Percentiles rank a stretch among this genome's conserved stretches.
phyloP scores from a whole-genome alignment of 176 grass and related monocot genomes.

The Juncus inflexus region DNA sequence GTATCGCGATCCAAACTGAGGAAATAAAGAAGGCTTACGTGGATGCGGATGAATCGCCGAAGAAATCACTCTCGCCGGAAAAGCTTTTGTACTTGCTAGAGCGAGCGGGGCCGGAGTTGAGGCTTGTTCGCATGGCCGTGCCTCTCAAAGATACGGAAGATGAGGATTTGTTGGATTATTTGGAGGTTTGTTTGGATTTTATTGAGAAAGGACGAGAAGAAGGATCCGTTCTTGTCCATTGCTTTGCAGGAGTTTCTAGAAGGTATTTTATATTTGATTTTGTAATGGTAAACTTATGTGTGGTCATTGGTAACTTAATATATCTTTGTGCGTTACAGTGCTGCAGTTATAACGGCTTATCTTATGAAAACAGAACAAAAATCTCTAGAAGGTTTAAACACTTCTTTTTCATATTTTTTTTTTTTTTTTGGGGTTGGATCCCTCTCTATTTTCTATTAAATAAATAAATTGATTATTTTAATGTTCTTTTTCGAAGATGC shows the following conservation, averaged over 20 bases:
- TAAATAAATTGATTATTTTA: constrained; percentile 9
- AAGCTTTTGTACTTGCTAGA: constrained; percentile 53
- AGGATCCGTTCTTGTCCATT: constrained; percentile 70
- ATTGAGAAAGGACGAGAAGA: constrained; percentile 56
- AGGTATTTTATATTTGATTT: constrained; percentile 38
- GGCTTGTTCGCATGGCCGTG: constrained; percentile 73
- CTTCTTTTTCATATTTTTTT: constrained; percentile 10
- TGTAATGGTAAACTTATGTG: background rate
- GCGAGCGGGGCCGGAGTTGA: constrained; percentile 52
- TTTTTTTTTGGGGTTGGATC: background rate
- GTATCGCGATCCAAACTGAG: constrained; percentile 36
- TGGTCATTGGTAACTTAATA: background rate
- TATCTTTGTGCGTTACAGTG: constrained; percentile 45
- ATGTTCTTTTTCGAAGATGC: constrained; percentile 59
- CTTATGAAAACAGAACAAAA: constrained; percentile 87
- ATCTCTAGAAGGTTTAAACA: constrained; percentile 65
- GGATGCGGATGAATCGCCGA: constrained; percentile 35
- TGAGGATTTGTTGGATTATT: constrained; percentile 74
- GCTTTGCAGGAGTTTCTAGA: constrained; percentile 79
- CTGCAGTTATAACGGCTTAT: constrained; percentile 66
- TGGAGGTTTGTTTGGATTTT: constrained; percentile 66
- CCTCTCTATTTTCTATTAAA: background rate
- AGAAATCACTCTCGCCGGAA: constrained; percentile 30
- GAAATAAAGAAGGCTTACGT: constrained; percentile 43
- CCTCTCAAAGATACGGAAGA: constrained; percentile 75